These are phyloP conservation scores for Plantago coronopus DNA, from an alignment of 305 asterid species.

Conservation along the genomic window DNA sequence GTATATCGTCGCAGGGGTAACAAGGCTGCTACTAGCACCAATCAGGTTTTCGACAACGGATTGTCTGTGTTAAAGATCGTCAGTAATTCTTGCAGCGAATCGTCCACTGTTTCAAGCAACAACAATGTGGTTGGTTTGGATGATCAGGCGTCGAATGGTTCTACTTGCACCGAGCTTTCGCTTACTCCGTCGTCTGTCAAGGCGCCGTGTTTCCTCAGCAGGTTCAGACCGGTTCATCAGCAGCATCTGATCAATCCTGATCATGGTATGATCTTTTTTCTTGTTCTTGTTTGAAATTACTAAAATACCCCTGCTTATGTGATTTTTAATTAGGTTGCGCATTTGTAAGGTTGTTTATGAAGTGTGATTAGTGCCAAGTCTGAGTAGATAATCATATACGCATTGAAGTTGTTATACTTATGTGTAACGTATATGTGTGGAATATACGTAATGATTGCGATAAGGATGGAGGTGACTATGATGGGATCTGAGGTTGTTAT, in stretches of 20 bases:
- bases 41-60: neutral
- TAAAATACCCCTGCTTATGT: neutral
- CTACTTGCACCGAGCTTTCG: conserved; percentile 47
- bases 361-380: too few relatives aligned
- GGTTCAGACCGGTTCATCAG: conserved; percentile 27
- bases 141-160: conserved; percentile 38
- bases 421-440: too few relatives aligned
- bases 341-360: neutral
- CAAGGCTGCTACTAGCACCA: conserved; percentile 24
- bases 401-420: too few relatives aligned
- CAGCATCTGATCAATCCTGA: conserved; percentile 14
- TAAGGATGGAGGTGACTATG: too few relatives aligned
- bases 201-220: conserved; percentile 25
- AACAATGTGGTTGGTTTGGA: neutral
- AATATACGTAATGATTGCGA: too few relatives aligned
- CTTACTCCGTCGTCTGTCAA: conserved; percentile 36
- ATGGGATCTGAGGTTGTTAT: too few relatives aligned
- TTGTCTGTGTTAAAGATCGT: conserved; percentile 2
- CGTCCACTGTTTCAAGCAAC: conserved; percentile 24
- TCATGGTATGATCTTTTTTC: conserved; percentile 18
- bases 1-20: conserved; percentile 32
- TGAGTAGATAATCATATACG: too few relatives aligned
- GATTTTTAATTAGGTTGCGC: neutral
- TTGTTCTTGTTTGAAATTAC: neutral
- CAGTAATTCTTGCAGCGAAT: conserved; percentile 27